These are phyloP conservation scores for Lodderomyces metapsilosis DNA, from an alignment of 1,139 yeast species.

Conservation along the genomic window DNA sequence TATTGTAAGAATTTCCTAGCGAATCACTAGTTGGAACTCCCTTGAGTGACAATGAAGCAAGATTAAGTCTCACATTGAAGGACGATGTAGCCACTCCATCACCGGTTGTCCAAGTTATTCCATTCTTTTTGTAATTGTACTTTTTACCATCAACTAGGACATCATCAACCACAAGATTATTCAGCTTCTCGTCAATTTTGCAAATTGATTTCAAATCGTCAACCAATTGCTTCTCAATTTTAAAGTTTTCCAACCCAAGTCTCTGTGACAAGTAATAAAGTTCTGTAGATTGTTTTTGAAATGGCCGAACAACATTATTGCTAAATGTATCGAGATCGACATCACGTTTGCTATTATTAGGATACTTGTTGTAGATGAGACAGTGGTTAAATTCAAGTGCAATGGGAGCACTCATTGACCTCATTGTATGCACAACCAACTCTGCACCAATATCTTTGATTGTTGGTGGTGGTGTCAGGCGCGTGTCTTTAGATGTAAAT, in stretches of 20 bases:
- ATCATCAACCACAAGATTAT: slow-evolving; percentile 24
- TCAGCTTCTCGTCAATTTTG: slow-evolving; percentile 25
- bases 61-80: slow-evolving; percentile 12
- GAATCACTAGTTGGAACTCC: slow-evolving; percentile 5
- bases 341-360: slow-evolving; percentile 11
- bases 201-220: slow-evolving; percentile 34
- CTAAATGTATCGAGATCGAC: slow-evolving; percentile 27
- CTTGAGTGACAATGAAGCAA: slow-evolving; percentile 12
- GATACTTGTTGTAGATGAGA: slow-evolving; percentile 27
- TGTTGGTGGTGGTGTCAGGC: slow-evolving; percentile 28
- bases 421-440: slow-evolving; percentile 32
- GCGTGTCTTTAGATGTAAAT: slow-evolving; percentile 8
- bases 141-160: slow-evolving; percentile 11
- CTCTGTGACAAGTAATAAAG: slow-evolving; percentile 20
- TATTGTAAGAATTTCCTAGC: slow-evolving; percentile 13
- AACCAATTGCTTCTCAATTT: slow-evolving; percentile 28
- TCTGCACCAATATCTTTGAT: slow-evolving; percentile 31
- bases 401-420: slow-evolving; percentile 30
- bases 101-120: slow-evolving; percentile 6
- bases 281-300: slow-evolving; percentile 20
- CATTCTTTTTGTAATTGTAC: slow-evolving; percentile 8
- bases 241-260: slow-evolving; percentile 27
- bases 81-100: slow-evolving; percentile 8
- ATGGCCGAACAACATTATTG: slow-evolving; percentile 23
- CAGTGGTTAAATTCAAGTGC: slow-evolving; percentile 45